A percentile compares a stretch with the other conserved stretches of the same genome.
These are phyloP conservation scores for Apiospora malaysiana DNA, from an alignment of 2,329 filamentous ascomycete genomes.

Conservation along the genomic window DNA sequence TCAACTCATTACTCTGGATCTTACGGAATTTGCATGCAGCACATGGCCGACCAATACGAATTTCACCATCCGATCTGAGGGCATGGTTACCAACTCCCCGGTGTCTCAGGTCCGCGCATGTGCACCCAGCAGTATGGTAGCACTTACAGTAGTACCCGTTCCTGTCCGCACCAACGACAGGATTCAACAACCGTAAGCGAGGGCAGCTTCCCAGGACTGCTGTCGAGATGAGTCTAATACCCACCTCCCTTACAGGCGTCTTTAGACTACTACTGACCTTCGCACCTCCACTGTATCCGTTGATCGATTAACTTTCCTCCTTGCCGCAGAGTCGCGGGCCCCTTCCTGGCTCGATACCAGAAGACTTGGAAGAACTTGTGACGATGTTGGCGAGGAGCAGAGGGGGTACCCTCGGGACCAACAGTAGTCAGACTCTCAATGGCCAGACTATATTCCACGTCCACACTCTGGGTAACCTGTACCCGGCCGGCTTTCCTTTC, in stretches of 20 bases:
- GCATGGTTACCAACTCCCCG: background rate
- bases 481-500: background rate
- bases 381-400: background rate
- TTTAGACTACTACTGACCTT: too few relatives aligned
- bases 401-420: background rate
- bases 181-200: background rate
- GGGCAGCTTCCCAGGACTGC: background rate
- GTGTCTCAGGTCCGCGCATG: background rate
- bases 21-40: background rate
- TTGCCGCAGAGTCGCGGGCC: background rate
- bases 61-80: background rate
- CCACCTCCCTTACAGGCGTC: background rate
- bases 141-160: background rate
- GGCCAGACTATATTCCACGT: background rate
- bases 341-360: background rate
- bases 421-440: background rate
- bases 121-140: background rate
- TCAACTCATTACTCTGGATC: too few relatives aligned
- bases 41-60: background rate
- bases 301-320: background rate
- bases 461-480: background rate
- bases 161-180: background rate
- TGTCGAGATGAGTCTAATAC: background rate
- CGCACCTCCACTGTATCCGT: background rate
- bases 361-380: background rate